These are phyloP conservation scores for Comarum palustre DNA, from an alignment of 306 rosid species.

Conservation along the genomic window DNA sequence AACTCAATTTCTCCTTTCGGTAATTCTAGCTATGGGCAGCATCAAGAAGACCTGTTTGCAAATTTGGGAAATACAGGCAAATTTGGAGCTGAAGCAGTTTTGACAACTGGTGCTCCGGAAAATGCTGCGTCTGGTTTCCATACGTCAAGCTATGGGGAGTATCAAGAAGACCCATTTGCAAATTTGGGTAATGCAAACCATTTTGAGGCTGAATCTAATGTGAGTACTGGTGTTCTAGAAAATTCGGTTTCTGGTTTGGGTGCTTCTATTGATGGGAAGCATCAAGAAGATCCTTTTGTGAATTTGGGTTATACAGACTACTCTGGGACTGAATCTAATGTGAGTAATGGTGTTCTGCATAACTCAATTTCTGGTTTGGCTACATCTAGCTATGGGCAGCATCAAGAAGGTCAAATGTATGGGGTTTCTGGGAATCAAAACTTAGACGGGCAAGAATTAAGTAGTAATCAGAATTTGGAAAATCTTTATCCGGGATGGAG, in stretches of 20 bases:
- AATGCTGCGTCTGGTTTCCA: conserved; percentile 7
- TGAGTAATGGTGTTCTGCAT: conserved; percentile 22
- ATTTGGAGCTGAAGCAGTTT: conserved; percentile 12
- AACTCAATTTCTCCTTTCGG: conserved; percentile 12
- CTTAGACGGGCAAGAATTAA: conserved; percentile 39
- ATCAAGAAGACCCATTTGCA: conserved; percentile 35
- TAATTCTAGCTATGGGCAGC: conserved; percentile 25
- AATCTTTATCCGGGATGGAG: conserved; percentile 72
- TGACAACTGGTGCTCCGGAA: conserved; percentile 21
- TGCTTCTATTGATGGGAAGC: conserved; percentile 21
- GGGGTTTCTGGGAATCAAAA: conserved; percentile 29
- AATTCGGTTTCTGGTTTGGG: background rate
- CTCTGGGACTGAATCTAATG: conserved; percentile 13
- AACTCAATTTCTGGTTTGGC: conserved; percentile 13
- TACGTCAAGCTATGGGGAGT: conserved; percentile 18
- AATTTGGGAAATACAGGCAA: conserved; percentile 11
- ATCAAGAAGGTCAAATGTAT: conserved; percentile 38
- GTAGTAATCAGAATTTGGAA: conserved; percentile 57
- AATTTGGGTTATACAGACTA: conserved; percentile 9
- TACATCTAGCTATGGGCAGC: conserved; percentile 28
- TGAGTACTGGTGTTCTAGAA: conserved; percentile 23
- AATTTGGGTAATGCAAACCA: conserved; percentile 10
- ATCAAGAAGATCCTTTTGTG: conserved; percentile 34
- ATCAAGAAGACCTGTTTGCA: conserved; percentile 35
- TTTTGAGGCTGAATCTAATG: conserved; percentile 11